phyloP scores from a whole-genome alignment of 2,329 filamentous ascomycete genomes.

The Colletotrichum salicis region DNA sequence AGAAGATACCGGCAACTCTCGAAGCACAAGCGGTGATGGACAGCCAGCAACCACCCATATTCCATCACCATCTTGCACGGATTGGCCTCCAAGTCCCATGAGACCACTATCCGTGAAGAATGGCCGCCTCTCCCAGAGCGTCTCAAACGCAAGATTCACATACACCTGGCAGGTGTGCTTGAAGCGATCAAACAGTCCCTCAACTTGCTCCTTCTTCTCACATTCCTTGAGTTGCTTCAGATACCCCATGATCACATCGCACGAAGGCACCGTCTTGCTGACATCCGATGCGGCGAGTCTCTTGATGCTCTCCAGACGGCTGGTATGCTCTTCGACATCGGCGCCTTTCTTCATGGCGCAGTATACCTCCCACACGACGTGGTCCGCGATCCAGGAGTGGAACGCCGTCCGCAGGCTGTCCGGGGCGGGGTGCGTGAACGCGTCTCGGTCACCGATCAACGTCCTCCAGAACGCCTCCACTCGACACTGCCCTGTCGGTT shows the following conservation, averaged over 20 bases:
- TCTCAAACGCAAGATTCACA: constrained; percentile 25
- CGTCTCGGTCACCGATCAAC: constrained; percentile 40
- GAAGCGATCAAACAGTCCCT: constrained; percentile 9
- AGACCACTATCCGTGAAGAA: constrained; percentile 15
- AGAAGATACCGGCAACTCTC: not conserved
- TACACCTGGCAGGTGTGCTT: constrained; percentile 19
- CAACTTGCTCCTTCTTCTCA: not conserved
- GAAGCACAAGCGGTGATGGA: constrained; percentile 19
- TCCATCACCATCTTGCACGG: constrained; percentile 9
- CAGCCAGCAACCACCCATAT: constrained; percentile 26
- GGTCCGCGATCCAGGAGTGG: constrained; percentile 24
- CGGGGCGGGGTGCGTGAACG: constrained; percentile 10
- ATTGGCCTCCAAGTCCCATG: constrained; percentile 21
- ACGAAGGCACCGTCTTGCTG: constrained; percentile 9
- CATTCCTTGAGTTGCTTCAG: constrained; percentile 7
- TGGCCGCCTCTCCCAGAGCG: constrained; percentile 24
- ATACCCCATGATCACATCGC: constrained; percentile 3
- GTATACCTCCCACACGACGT: constrained; percentile 23
- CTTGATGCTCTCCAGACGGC: constrained; percentile 9
- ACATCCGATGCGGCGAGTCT: constrained; percentile 9
- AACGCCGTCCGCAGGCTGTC: constrained; percentile 9
- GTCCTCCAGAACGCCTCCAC: constrained; percentile 43
- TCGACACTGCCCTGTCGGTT: constrained; percentile 38
- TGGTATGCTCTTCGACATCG: not conserved
- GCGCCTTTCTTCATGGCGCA: constrained; percentile 10